Conservation (phyloP, 73 alveolate species). For the Paramecium caudatum region DNA sequence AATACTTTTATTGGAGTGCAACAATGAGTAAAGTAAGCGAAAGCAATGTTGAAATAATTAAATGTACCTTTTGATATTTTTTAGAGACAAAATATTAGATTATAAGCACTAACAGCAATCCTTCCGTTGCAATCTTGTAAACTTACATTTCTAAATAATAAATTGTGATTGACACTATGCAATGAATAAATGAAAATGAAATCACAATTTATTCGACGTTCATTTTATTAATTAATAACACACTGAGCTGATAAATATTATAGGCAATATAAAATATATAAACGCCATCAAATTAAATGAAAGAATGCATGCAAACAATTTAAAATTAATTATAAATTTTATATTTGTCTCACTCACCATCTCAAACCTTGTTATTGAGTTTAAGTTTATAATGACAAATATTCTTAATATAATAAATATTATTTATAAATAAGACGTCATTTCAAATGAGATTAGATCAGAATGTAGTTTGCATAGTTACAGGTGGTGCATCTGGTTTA, state of each 20-base stretch:
- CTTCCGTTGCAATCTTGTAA: neutral
- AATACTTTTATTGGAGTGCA: neutral
- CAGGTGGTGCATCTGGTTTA: constrained; percentile 76
- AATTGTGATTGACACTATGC: constrained; percentile 10
- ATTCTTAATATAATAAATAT: too few relatives aligned
- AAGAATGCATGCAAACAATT: too few relatives aligned
- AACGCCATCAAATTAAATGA: too few relatives aligned
- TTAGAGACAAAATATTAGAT: neutral
- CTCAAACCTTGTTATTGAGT: too few relatives aligned
- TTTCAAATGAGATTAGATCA: constrained; percentile 62
- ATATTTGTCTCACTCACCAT: too few relatives aligned
- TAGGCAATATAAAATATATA: too few relatives aligned
- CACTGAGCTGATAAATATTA: too few relatives aligned
- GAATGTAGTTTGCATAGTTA: constrained; percentile 41
- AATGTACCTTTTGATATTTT: neutral
- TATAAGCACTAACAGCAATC: neutral
- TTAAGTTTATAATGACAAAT: too few relatives aligned
- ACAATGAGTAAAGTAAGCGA: neutral
- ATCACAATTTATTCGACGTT: constrained; percentile 22
- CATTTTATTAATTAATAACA: constrained; percentile 7
- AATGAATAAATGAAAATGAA: constrained; percentile 5
- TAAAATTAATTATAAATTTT: too few relatives aligned
- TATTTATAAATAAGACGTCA: constrained; percentile 49
- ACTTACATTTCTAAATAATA: constrained; percentile 10
- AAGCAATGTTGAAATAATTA: constrained; percentile 7